Evolutionary conservation across 306 rosid species (phyloP).

Genomic region (Glycyrrhiza uralensis): DNA sequence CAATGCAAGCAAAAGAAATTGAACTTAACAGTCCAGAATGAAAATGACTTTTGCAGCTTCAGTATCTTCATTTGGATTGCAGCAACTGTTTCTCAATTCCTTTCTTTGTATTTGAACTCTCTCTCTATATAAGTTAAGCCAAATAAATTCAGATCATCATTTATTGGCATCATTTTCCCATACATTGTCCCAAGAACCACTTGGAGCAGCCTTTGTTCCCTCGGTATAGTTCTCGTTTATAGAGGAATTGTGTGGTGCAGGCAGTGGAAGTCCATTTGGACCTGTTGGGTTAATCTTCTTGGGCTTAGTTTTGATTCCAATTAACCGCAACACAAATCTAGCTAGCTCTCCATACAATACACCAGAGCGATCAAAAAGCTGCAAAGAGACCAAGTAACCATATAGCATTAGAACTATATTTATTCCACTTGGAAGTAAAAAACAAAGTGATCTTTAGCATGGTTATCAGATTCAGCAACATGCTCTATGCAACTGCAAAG

Average conservation of each 20-base stretch:
- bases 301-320: slow-evolving; percentile 58
- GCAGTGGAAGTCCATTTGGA: slow-evolving; percentile 49
- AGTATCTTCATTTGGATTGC: neutral
- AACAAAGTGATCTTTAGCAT: neutral
- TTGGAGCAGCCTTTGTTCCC: slow-evolving; percentile 49
- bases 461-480: neutral
- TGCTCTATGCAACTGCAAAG: neutral
- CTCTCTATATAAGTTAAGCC: neutral
- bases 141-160: slow-evolving; percentile 2
- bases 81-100: neutral
- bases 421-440: neutral
- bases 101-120: neutral
- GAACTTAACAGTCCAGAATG: neutral
- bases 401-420: neutral
- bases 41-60: neutral
- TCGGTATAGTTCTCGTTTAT: slow-evolving; percentile 44
- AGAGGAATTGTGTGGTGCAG: slow-evolving; percentile 33
- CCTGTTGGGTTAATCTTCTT: slow-evolving; percentile 44
- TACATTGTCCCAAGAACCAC: slow-evolving; percentile 71
- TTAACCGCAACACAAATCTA: slow-evolving; percentile 67
- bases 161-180: slow-evolving; percentile 48
- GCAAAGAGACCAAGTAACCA: slow-evolving; percentile 26
- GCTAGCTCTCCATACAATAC: slow-evolving; percentile 79
- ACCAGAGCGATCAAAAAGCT: slow-evolving; percentile 84
- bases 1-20: neutral